Base-by-base conservation (phyloP, 257 asterid genomes). In the Verbascum thapsus region DNA sequence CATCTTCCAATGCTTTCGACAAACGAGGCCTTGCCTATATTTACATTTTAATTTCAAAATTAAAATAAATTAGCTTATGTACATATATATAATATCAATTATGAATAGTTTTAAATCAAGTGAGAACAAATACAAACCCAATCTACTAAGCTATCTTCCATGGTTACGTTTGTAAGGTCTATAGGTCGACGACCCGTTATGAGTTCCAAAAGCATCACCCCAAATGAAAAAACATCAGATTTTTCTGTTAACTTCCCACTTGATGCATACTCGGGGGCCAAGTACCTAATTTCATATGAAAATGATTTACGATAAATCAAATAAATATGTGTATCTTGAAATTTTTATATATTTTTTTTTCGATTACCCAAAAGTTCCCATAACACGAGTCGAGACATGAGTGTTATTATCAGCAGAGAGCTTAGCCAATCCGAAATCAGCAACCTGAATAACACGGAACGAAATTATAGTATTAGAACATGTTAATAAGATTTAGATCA, bases 321-420 rank as follows among this genome's bases (percentile, higher is more conserved):
- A n/a, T n/a, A n/a, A n/a, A 26, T 26, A 26, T 26, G 5, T 26
- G 32, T 26, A 26, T 26, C 32, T n/a, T n/a, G n/a, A n/a, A n/a
- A n/a, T n/a, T n/a, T n/a, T n/a, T n/a, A n/a, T n/a, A n/a, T n/a
- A 5, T 47, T 47, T 12, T 10, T 18, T 2, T 2, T 51, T 7
- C 13, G 17, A 67, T 68, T 62, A 85, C 98, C 98, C 98, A 16
- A 92, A 89, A 52, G 98, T 92, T 68, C 98, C 98, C 98, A 89
- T 91, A n/a, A 91, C 96, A 2, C 98, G 98, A 0, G 98, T 92
- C 7, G 97, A 92, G 50, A 92, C 95, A 57, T 92, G 98, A 72
- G 97, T 92, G 58, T 68, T 41, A 66, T 85, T 88, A 23, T 87
- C 98, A 7, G 96, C 78, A 20, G 98, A 72, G 53, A 91, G 96